These are phyloP conservation scores for Gracilaria gracilis DNA, from an alignment of 23 red algal genomes.

Conservation along the genomic window DNA sequence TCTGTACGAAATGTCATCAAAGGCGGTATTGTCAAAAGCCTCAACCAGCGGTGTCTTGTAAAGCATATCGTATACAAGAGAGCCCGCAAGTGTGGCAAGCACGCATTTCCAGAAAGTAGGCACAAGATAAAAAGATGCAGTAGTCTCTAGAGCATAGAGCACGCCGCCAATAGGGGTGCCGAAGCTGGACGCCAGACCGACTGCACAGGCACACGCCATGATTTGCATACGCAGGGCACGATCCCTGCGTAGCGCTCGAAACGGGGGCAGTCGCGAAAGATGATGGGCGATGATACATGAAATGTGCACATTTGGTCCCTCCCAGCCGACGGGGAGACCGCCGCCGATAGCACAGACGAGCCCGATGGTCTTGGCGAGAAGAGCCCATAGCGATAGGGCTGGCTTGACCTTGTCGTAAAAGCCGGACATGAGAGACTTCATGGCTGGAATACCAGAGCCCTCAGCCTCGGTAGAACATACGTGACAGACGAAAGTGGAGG, in stretches of 20 bases:
- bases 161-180: slow-evolving; percentile 98
- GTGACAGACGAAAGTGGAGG: slow-evolving; percentile 88
- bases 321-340: slow-evolving; percentile 98
- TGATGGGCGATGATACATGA: slow-evolving; percentile 98
- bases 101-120: slow-evolving; percentile 97
- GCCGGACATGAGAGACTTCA: slow-evolving; percentile 99
- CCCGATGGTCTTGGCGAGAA: slow-evolving; percentile 92
- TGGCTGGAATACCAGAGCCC: slow-evolving; percentile 96
- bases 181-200: slow-evolving; percentile 95
- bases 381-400: slow-evolving; percentile 85
- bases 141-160: slow-evolving; percentile 97
- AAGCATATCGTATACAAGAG: slow-evolving; percentile 92
- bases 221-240: slow-evolving; percentile 94
- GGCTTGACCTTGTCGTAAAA: slow-evolving; percentile 96
- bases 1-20: slow-evolving; percentile 70
- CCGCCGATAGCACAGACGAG: slow-evolving; percentile 97
- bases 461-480: slow-evolving; percentile 88
- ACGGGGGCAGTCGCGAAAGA: slow-evolving; percentile 90
- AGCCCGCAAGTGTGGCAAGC: slow-evolving; percentile 85
- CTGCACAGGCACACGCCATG: slow-evolving; percentile 96
- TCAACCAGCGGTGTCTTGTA: slow-evolving; percentile 99
- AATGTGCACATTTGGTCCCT: slow-evolving; percentile 99
- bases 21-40: slow-evolving; percentile 94
- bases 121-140: slow-evolving; percentile 96
- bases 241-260: slow-evolving; percentile 82